Conservation (phyloP, 2,329 filamentous ascomycete species). For the Penicillium palitans region DNA sequence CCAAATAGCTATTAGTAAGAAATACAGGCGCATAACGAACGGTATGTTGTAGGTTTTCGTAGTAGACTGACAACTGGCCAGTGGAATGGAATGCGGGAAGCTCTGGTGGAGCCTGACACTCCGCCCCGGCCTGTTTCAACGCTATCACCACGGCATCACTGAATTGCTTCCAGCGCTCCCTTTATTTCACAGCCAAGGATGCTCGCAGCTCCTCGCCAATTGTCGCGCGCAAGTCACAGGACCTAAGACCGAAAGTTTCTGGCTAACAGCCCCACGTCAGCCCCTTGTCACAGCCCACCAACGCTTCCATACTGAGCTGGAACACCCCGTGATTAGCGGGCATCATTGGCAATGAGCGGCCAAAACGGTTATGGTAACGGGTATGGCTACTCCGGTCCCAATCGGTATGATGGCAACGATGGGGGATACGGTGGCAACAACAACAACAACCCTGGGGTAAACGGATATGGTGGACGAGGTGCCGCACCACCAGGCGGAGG, state of each 20-base stretch:
- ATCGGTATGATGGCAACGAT: slow-evolving; percentile 38
- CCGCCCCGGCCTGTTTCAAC: slow-evolving; percentile 12
- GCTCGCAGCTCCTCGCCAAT: slow-evolving; percentile 21
- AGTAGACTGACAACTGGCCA: slow-evolving; percentile 5
- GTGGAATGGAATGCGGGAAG: slow-evolving; percentile 24
- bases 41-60: neutral
- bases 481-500: slow-evolving; percentile 19
- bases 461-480: slow-evolving; percentile 33
- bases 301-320: slow-evolving; percentile 6
- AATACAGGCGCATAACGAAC: neutral
- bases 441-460: slow-evolving; percentile 31
- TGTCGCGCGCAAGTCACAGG: slow-evolving; percentile 20
- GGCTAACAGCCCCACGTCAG: slow-evolving; percentile 12
- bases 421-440: slow-evolving; percentile 34
- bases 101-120: slow-evolving; percentile 25
- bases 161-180: neutral
- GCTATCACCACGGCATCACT: slow-evolving; percentile 8
- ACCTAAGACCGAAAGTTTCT: slow-evolving; percentile 13
- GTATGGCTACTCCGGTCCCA: slow-evolving; percentile 39
- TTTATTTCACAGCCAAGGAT: slow-evolving; percentile 24
- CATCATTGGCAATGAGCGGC: slow-evolving; percentile 36
- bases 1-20: neutral
- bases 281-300: slow-evolving; percentile 21
- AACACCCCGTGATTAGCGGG: slow-evolving; percentile 8
- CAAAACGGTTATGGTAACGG: slow-evolving; percentile 40